These are phyloP conservation scores for Takashimella koratensis DNA, from an alignment of 1,284 basidiomycete species.

Conservation along the genomic window DNA sequence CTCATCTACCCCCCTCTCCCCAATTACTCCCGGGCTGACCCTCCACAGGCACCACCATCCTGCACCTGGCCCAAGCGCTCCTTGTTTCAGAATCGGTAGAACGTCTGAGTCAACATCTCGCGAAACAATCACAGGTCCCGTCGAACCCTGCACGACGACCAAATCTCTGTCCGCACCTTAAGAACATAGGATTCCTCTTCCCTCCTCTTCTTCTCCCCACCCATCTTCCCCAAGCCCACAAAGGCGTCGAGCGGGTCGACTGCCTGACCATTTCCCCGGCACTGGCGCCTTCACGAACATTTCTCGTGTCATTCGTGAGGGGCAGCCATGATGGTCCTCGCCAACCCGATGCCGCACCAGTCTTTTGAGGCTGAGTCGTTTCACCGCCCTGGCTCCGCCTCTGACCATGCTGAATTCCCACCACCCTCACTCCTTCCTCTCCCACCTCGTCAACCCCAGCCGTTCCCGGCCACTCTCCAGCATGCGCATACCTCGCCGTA, in stretches of 20 bases:
- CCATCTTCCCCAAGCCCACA: neutral
- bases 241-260: neutral
- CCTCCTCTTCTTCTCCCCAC: neutral
- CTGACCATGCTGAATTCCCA: slow-evolving; percentile 3
- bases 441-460: neutral
- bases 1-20: no score
- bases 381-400: slow-evolving; percentile 3
- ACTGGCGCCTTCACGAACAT: neutral
- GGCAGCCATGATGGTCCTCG: slow-evolving; percentile 18
- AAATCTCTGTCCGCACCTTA: no score
- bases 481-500: slow-evolving; percentile 20
- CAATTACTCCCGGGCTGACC: no score
- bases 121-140: no score
- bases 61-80: no score
- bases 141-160: no score
- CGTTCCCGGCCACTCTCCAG: neutral
- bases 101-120: no score
- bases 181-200: no score
- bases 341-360: slow-evolving; percentile 13
- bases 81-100: no score
- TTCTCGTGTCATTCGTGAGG: neutral
- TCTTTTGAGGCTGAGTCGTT: slow-evolving; percentile 10
- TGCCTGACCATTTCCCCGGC: neutral
- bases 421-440: slow-evolving; percentile 2
- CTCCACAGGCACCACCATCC: no score